Evolutionary conservation across 352 stramenopile species (phyloP).

Genomic region (Phytophthora sp.): DNA sequence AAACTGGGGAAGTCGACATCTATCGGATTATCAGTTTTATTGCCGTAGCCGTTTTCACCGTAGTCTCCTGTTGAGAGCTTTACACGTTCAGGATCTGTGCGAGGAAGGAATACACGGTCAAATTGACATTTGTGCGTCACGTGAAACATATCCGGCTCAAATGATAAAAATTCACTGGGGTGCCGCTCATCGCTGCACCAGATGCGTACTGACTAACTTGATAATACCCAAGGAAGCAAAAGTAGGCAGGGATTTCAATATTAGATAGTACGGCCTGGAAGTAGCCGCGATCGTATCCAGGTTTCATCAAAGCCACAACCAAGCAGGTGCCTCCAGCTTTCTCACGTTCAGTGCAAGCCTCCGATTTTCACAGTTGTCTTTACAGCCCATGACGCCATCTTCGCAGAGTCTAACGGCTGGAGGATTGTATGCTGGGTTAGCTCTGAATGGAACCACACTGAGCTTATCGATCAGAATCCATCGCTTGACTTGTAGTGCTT

Average conservation of each 20-base stretch:
- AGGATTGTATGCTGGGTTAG: conserved; percentile 43
- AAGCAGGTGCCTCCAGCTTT: too few species aligned
- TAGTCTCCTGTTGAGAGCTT: conserved; percentile 40
- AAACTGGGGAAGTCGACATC: conserved; percentile 49
- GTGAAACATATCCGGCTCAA: conserved; percentile 60
- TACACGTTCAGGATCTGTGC: conserved; percentile 31
- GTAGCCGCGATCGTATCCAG: too few species aligned
- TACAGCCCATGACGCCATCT: conserved; percentile 47
- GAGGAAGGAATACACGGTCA: conserved; percentile 50
- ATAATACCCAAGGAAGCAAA: conserved; percentile 65
- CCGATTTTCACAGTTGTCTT: conserved; percentile 47
- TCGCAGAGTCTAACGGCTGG: conserved; percentile 25
- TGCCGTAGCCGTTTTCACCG: conserved; percentile 56
- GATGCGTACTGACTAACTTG: conserved; percentile 41
- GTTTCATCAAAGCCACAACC: too few species aligned
- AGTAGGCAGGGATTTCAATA: conserved; percentile 59
- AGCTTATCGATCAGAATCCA: conserved; percentile 41
- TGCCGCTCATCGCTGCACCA: conserved; percentile 21
- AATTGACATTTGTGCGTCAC: conserved; percentile 41
- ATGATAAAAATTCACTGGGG: conserved; percentile 58
- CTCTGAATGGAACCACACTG: conserved; percentile 24
- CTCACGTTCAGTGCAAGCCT: conserved; percentile 54
- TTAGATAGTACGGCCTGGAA: conserved; percentile 55
- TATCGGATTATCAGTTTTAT: conserved; percentile 48
- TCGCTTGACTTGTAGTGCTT: conserved; percentile 51